Evolutionary conservation across 1,284 basidiomycete species (phyloP), one percentile per base, ranked within the genome.

Genomic region (Heterobasidion parviporum): DNA sequence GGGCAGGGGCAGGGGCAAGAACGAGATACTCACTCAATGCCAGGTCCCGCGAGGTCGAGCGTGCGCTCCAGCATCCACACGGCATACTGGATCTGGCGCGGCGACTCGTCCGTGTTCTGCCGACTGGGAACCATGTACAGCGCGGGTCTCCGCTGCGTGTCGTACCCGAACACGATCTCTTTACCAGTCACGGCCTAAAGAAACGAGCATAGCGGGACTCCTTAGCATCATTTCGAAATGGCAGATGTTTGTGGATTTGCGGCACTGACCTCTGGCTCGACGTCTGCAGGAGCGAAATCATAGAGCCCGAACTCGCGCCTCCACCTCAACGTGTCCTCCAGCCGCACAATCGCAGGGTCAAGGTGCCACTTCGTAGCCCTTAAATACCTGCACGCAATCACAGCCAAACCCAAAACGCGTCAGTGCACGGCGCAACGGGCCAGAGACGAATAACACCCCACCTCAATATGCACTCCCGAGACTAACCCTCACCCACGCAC

Each of bases 401-500:
- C 87, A 88, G 92, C 51, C 26, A 3, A 26, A 26, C 26, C 26
- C 26, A 26, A 26, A 26, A 26, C 26, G 26, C 26, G 26, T 26
- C 26, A 26, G 26, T 5, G 26, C 26, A 26, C 26, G 74, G 72
- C 61, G 83, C 66, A 66, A 92, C 92, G 8, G 82, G 70, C 65
- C 93, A 87, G 9, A 77, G 74, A 46, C 76, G 66, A 1, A 89
- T 64, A 26, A 87, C 80, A 64, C 94, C 95, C 93, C 92, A 95
- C 83, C 78, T 95, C 67, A 95, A 36, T 95, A 93, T 94, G 92
- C 77, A 92, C 90, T 16, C 66, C 89, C 55, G 89, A 94, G 68
- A 82, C 80, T 60, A 73, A 74, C 56, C 92, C 92, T 36, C 91
- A 86, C 73, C 82, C 96, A 97, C 71, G 95, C 94, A 55, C 82